phyloP scores from a whole-genome alignment of 805 yeast species.

The Cyberlindnera euphorbiiphila region DNA sequence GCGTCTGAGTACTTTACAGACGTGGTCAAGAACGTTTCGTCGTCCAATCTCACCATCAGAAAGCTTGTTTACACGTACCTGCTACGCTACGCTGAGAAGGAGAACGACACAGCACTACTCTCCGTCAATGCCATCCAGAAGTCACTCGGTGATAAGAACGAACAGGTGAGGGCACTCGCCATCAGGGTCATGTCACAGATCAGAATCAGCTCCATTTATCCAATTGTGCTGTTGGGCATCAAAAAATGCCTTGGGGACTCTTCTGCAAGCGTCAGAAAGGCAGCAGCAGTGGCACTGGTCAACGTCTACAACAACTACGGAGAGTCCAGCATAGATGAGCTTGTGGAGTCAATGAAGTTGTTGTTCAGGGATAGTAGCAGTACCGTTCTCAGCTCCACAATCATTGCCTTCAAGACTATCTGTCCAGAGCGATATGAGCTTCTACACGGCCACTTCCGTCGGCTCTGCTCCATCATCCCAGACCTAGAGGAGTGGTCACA shows the following conservation, averaged over 20 bases:
- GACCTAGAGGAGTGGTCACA: slow-evolving; percentile 76
- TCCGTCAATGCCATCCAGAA: slow-evolving; percentile 92
- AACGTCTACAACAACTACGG: slow-evolving; percentile 46
- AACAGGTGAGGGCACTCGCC: slow-evolving; percentile 66
- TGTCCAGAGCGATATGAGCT: slow-evolving; percentile 57
- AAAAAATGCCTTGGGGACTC: slow-evolving; percentile 65
- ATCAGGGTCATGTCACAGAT: slow-evolving; percentile 82
- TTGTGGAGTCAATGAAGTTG: slow-evolving; percentile 45
- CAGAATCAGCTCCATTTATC: slow-evolving; percentile 72
- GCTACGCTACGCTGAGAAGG: slow-evolving; percentile 70
- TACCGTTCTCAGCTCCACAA: slow-evolving; percentile 65
- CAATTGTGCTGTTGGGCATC: slow-evolving; percentile 71
- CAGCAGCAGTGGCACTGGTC: slow-evolving; percentile 72
- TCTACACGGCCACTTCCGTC: slow-evolving; percentile 67
- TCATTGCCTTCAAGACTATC: slow-evolving; percentile 51
- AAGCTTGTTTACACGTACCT: slow-evolving; percentile 75
- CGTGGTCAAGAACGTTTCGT: slow-evolving; percentile 82
- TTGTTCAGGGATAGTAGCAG: slow-evolving; percentile 64
- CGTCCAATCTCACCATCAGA: slow-evolving; percentile 58
- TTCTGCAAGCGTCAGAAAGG: slow-evolving; percentile 72
- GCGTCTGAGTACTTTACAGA: slow-evolving; percentile 62
- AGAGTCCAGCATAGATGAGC: slow-evolving; percentile 43
- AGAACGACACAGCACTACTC: slow-evolving; percentile 85
- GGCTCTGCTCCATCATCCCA: slow-evolving; percentile 44
- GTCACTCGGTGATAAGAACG: slow-evolving; percentile 64